Evolutionary conservation across 2,329 filamentous ascomycete genomes (phyloP).

Genomic region (Trichoderma pleuroti): DNA sequence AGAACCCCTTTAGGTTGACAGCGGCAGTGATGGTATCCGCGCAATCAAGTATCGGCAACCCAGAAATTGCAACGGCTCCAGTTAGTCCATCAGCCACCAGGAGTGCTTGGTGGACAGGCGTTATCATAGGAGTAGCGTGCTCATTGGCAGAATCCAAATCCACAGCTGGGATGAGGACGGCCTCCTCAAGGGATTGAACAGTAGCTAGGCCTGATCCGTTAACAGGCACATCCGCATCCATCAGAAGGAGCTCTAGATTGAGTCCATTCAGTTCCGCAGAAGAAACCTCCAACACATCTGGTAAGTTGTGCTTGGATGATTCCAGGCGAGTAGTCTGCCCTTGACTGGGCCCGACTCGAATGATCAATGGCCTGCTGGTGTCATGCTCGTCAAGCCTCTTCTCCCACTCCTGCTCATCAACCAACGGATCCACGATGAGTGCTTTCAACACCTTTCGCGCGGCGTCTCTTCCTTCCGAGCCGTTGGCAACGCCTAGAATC

Average conservation of each 20-base stretch:
- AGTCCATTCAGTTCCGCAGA: constrained; percentile 58
- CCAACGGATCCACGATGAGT: constrained; percentile 67
- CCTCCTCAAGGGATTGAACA: constrained; percentile 52
- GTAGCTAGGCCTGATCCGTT: constrained; percentile 32
- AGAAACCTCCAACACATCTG: constrained; percentile 60
- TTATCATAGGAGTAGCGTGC: constrained; percentile 63
- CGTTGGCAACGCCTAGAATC: constrained; percentile 47
- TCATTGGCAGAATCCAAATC: constrained; percentile 66
- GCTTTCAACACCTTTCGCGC: constrained; percentile 66
- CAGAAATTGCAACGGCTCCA: constrained; percentile 56
- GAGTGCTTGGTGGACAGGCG: constrained; percentile 80
- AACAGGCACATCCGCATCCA: constrained; percentile 45
- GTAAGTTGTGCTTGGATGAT: constrained; percentile 34
- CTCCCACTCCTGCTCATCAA: constrained; percentile 64
- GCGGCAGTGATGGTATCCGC: constrained; percentile 49
- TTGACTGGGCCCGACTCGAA: constrained; percentile 47
- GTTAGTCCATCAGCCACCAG: constrained; percentile 69
- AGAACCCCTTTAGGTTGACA: constrained; percentile 53
- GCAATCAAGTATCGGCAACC: constrained; percentile 39
- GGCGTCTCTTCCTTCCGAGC: constrained; percentile 40
- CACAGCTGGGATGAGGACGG: constrained; percentile 71
- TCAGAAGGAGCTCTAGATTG: constrained; percentile 62
- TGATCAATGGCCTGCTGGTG: constrained; percentile 55
- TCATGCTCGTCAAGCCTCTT: constrained; percentile 52
- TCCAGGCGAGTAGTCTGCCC: constrained; percentile 31